Percentiles rank a stretch among this genome's conserved stretches.
Conservation (phyloP, 2,329 filamentous ascomycete species). For the Decorospora gaudefroyi region DNA sequence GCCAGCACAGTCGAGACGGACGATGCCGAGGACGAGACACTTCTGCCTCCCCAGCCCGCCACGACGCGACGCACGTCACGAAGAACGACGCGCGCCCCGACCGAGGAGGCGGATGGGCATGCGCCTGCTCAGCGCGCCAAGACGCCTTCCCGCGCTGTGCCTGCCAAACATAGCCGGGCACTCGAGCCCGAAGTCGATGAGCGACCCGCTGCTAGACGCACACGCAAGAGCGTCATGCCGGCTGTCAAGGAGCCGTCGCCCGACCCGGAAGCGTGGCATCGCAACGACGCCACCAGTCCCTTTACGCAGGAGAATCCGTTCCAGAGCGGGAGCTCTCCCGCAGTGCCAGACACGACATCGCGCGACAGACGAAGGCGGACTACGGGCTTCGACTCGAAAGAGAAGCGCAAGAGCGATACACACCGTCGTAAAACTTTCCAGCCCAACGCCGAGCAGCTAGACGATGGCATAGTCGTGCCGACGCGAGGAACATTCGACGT, state of each 20-base stretch:
- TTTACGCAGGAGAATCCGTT: constrained; percentile 94
- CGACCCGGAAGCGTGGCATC: constrained; percentile 56
- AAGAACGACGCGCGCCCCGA: constrained; percentile 50
- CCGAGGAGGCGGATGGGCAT: constrained; percentile 42
- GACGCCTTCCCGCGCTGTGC: constrained; percentile 46
- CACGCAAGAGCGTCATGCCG: constrained; percentile 47
- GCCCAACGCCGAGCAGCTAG: constrained; percentile 51
- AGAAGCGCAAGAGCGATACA: constrained; percentile 51
- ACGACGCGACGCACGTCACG: constrained; percentile 35
- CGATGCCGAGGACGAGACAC: constrained; percentile 56
- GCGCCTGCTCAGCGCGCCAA: constrained; percentile 32
- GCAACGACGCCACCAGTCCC: constrained; percentile 61
- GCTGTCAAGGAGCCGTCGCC: constrained; percentile 52
- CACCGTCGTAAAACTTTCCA: constrained; percentile 52
- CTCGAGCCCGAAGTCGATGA: constrained; percentile 45
- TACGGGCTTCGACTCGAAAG: constrained; percentile 48
- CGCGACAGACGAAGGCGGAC: constrained; percentile 59
- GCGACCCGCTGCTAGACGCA: constrained; percentile 44
- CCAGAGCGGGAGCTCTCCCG: constrained; percentile 78
- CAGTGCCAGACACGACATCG: constrained; percentile 44
- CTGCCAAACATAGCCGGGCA: constrained; percentile 51
- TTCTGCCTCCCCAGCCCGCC: constrained; percentile 52
- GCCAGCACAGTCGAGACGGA: constrained; percentile 61
- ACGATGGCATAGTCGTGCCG: constrained; percentile 59
- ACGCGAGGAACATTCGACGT: constrained; percentile 64